These are phyloP conservation scores for Malbranchea cinnamomea DNA, from an alignment of 2,329 filamentous ascomycete species.

Conservation along the genomic window DNA sequence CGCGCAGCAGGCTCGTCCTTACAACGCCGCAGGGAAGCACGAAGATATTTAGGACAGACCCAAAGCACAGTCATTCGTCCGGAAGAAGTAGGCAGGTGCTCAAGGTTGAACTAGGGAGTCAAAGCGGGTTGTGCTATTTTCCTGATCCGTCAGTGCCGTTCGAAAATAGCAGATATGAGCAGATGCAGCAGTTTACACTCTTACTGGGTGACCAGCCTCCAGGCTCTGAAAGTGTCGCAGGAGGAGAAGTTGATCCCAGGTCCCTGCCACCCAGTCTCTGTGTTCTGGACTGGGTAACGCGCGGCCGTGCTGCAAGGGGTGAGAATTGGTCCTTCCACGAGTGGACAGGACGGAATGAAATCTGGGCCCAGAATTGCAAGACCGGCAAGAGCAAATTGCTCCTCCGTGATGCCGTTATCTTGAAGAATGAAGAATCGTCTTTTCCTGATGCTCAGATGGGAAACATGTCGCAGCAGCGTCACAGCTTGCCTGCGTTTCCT, in stretches of 20 bases:
- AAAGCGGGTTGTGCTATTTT: conserved; percentile 46
- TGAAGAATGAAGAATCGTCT: conserved; percentile 39
- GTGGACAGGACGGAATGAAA: conserved; percentile 77
- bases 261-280: conserved; percentile 45
- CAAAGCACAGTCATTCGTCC: conserved; percentile 7
- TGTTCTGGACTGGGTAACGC: conserved; percentile 85
- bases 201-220: conserved; percentile 5
- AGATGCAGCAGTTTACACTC: conserved; percentile 62
- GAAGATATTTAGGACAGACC: conserved; percentile 77
- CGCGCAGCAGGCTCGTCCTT: conserved; percentile 49
- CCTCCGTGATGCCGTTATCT: conserved; percentile 68
- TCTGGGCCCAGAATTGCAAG: conserved; percentile 31
- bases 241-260: not conserved
- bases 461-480: conserved; percentile 14
- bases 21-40: conserved; percentile 62
- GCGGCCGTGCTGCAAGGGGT: conserved; percentile 68
- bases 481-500: too few relatives aligned
- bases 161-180: conserved; percentile 66
- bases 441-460: conserved; percentile 19
- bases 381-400: conserved; percentile 45
- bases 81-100: conserved; percentile 35
- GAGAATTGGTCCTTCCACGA: conserved; percentile 74
- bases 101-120: conserved; percentile 32
- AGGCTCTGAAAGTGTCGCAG: not conserved
- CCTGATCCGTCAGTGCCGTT: conserved; percentile 94